Evolutionary conservation across 371 early-diverging fungal species (phyloP).

Genomic region (Actinomortierella wolfii): DNA sequence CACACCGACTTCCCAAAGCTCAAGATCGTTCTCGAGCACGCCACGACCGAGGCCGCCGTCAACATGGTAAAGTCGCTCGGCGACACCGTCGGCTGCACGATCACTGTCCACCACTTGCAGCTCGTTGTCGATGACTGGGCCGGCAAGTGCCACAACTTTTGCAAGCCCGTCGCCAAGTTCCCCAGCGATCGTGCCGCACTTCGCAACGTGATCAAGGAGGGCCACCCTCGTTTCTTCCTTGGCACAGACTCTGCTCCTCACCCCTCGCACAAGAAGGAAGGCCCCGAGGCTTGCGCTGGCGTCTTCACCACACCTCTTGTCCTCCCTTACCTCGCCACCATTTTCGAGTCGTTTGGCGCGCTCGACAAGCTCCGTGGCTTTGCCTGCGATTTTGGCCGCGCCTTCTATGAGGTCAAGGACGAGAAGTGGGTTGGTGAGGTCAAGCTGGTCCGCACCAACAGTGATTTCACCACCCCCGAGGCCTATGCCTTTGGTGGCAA

Average conservation of each 20-base stretch:
- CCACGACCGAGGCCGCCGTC: slow-evolving; percentile 92
- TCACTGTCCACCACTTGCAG: slow-evolving; percentile 94
- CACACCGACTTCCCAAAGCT: slow-evolving; percentile 90
- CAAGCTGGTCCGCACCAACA: slow-evolving; percentile 55
- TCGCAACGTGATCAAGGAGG: slow-evolving; percentile 79
- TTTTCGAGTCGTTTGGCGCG: slow-evolving; percentile 86
- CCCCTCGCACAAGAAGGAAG: slow-evolving; percentile 85
- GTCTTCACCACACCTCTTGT: slow-evolving; percentile 91
- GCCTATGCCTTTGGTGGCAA: slow-evolving; percentile 58
- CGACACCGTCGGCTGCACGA: slow-evolving; percentile 90
- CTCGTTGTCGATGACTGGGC: slow-evolving; percentile 97
- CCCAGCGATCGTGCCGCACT: slow-evolving; percentile 93
- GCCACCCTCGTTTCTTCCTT: slow-evolving; percentile 94
- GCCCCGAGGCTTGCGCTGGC: slow-evolving; percentile 85
- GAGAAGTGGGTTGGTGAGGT: slow-evolving; percentile 57
- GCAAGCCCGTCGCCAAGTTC: slow-evolving; percentile 98
- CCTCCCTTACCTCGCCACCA: slow-evolving; percentile 84
- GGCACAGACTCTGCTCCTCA: slow-evolving; percentile 98
- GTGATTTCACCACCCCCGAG: slow-evolving; percentile 55
- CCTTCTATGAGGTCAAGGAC: slow-evolving; percentile 78
- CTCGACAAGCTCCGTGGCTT: slow-evolving; percentile 81
- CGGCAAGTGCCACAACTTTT: slow-evolving; percentile 93
- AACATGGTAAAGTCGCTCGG: slow-evolving; percentile 90
- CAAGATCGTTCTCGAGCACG: slow-evolving; percentile 96
- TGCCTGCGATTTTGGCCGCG: slow-evolving; percentile 82